Evolutionary conservation across 116 monocot genomes (phyloP), one percentile per base, ranked within the genome.

Genomic region (Iris pallida): DNA sequence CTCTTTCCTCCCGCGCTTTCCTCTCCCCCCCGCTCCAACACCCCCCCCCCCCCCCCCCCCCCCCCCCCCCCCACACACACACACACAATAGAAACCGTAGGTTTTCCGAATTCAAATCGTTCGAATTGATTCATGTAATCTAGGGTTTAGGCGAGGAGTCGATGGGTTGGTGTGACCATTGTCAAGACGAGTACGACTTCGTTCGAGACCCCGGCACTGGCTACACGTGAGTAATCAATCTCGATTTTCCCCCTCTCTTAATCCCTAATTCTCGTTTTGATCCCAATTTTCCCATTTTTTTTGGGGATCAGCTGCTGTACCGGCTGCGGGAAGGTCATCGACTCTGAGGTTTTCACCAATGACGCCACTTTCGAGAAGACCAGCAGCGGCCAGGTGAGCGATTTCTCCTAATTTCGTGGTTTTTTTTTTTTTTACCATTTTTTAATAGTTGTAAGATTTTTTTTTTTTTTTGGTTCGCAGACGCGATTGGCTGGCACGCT

Each of bases 91-190:
- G 3, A 30, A 30, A 30, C 30, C 30, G 2, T 30, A 30, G 30
- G 30, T 30, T 30, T 30, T 3, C 30, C 30, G 3, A 30, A 30
- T 30, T 30, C 30, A 30, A 30, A 30, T 30, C 0, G 30, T 30
- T 30, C 30, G 30, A 30, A 30, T 30, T 30, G 30, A 30, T 30
- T 30, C 30, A 30, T 30, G 30, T 1, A 30, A 30, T 30, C 0
- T 30, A 30, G 30, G 30, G 30, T 59, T 12, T 40, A 20, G 64
- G 63, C 11, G 6, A 19, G 7, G 15, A 44, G 5, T 56, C 16
- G 45, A 76, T 80, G 83, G 64, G 58, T 53, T 76, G 73, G 42
- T 84, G 84, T 17, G 62, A 20, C 68, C 84, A 84, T 30, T 84
- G 79, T 47, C 59, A 41, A 16, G 70, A 80, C 73, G 20, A 84